Evolutionary conservation across 805 yeast species (phyloP), one percentile per base, ranked within the genome.

Genomic region (Wickerhamomyces silvicola): DNA sequence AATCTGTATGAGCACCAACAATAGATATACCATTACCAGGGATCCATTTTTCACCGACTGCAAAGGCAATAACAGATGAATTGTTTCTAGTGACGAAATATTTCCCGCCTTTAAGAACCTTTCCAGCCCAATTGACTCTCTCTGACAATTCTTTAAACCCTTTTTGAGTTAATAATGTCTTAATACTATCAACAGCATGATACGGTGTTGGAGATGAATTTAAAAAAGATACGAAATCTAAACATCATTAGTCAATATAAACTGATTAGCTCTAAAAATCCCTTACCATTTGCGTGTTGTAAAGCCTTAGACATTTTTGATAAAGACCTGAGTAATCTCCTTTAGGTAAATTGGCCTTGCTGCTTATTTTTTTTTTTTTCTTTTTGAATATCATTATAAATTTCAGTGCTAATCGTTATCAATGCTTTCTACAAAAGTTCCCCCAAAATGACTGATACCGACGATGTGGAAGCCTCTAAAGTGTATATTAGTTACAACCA

Each of bases 1-100:
- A 83, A 57, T 90, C 98, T 0, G 97, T 88, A 58, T 90, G 98
- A 2, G 96, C 95, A 12, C 97, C 98, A 22, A 88, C 81, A 32
- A 92, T 78, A 5, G 97, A 75, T 39, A 87, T 67, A 8, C 95
- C 90, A 41, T 80, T 77, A 9, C 95, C 95, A 4, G 82, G 78
- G 3, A 36, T 48, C 76, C 82, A 84, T 29, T 74, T 52, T 2
- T 69, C 69, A 22, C 96, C 96, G 13, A 86, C 79, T 2, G 78
- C 72, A 59, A 90, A 88, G 1, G 95, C 96, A 43, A 90, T 78
- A 17, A 90, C 65, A 1, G 96, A 84, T 3, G 95, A 84, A 15
- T 77, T 83, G 54, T 92, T 92, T 56, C 98, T 72, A 7, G 96
- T 87, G 31, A 88, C 88, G 52, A 69, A 87, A 56, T 86, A 88